Evolutionary conservation across 2,329 filamentous ascomycete genomes (phyloP), one percentile per base, ranked within the genome.

Genomic region (Ascosphaera pollenicola): DNA sequence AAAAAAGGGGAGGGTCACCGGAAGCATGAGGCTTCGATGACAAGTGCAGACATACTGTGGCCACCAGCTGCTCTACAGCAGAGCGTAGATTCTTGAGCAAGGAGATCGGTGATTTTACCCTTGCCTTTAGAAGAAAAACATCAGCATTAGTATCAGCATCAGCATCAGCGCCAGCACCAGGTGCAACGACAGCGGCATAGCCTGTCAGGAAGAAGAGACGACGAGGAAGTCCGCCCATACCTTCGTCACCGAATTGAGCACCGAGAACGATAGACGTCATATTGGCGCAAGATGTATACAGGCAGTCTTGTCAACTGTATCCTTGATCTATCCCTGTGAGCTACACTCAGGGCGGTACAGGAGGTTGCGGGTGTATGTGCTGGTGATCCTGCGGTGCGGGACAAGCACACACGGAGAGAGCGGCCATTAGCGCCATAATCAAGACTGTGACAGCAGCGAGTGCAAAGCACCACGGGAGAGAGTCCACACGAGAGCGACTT

Each of bases 201-300:
- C 26, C n/a, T 18, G 8, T 6, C 10, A 16, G 17, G 5, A 24
- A 4, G 21, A 24, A 4, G 10, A 10, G 5, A 24, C 21, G 21
- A 24, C 21, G 10, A 10, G 21, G 10, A 10, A 4, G 21, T 24
- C 21, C 21, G 21, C 5, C 21, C 21, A 24, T 24, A 24, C 61
- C 61, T 54, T 64, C 61, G 54, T 64, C 61, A 47, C 61, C 61
- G 56, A 59, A 64, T 53, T 64, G 61, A 46, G 56, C 52, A 43
- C 61, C 61, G 38, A 64, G 49, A 46, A 64, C 58, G 40, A 64
- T 55, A 38, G 60, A 59, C 41, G 62, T 55, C 42, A 51, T 52
- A 21, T 17, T 24, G 36, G 8, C 19, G 26, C 11, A 5, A 13
- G 10, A 32, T 32, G 10, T 24, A 24, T 24, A 24, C 5, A 24